Percentiles rank a stretch among this genome's conserved stretches.
phyloP scores from a whole-genome alignment of 2,329 filamentous ascomycete genomes.

The Hymenoscyphus fraxineus region DNA sequence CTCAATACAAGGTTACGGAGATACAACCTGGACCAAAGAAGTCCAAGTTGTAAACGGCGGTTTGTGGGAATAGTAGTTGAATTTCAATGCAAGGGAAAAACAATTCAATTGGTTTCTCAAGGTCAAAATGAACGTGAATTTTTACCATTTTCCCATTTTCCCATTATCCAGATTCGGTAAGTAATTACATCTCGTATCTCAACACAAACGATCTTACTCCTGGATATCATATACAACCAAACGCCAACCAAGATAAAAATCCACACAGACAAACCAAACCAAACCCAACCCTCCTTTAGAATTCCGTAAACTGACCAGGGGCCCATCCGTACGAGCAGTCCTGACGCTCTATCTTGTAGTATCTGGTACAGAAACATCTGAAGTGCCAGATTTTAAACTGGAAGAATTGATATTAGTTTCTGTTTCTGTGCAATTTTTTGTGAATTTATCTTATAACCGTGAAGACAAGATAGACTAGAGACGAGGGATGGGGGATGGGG shows the following conservation, averaged over 20 bases:
- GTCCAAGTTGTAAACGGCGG: constrained; percentile 31
- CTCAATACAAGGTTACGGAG: constrained; percentile 49
- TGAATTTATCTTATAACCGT: too few species aligned
- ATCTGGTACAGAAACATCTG: not conserved
- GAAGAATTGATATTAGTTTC: not conserved
- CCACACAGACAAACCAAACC: not conserved
- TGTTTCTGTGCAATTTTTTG: not conserved
- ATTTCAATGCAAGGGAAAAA: not conserved
- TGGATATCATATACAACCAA: not conserved
- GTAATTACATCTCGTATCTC: too few species aligned
- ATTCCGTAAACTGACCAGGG: not conserved
- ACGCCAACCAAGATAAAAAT: not conserved
- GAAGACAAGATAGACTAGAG: too few species aligned
- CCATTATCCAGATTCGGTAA: too few species aligned
- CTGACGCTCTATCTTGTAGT: not conserved
- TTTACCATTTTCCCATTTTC: too few species aligned
- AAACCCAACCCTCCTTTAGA: not conserved
- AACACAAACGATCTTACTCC: too few species aligned
- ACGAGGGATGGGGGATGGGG: too few species aligned
- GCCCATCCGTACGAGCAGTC: constrained; percentile 2
- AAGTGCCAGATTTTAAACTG: constrained; percentile 1
- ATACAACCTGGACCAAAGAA: constrained; percentile 29
- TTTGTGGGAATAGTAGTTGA: constrained; percentile 2
- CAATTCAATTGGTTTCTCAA: not conserved
- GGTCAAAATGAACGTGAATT: too few species aligned